Conservation (phyloP, 805 yeast species). For the Candida lessepsii region DNA sequence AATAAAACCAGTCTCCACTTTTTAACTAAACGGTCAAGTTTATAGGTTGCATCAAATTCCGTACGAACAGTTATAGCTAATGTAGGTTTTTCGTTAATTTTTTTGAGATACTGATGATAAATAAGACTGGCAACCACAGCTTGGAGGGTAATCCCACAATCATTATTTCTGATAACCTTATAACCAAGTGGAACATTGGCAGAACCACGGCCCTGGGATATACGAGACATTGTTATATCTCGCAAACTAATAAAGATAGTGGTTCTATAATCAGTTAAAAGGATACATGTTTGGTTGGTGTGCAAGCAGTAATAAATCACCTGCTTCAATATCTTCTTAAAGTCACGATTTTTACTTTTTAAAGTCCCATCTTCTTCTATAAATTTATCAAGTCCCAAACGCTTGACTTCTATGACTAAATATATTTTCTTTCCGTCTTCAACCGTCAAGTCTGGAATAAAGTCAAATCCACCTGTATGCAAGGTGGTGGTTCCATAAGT, state of each 20-base stretch:
- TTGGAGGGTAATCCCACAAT: not conserved
- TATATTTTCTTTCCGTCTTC: no score
- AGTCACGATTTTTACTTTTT: not conserved
- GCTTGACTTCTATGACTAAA: not conserved
- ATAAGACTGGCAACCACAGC: not conserved
- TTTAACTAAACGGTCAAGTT: not conserved
- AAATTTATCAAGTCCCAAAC: not conserved
- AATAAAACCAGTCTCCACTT: not conserved
- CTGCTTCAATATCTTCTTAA: not conserved
- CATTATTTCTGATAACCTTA: not conserved
- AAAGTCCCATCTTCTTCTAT: not conserved
- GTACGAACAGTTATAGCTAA: not conserved
- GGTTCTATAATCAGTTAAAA: not conserved
- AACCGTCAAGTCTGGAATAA: no score
- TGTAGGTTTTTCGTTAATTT: not conserved
- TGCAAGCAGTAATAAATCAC: not conserved
- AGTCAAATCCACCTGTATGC: no score
- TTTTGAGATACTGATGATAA: not conserved
- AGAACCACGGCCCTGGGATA: no score
- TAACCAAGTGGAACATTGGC: constrained; percentile 1
- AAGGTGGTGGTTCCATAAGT: no score
- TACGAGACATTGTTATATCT: no score
- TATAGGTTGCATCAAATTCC: not conserved
- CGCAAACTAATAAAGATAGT: not conserved
- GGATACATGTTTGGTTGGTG: not conserved